phyloP scores from a whole-genome alignment of 371 early-diverging fungal genomes.

The Mortierella sp. region DNA sequence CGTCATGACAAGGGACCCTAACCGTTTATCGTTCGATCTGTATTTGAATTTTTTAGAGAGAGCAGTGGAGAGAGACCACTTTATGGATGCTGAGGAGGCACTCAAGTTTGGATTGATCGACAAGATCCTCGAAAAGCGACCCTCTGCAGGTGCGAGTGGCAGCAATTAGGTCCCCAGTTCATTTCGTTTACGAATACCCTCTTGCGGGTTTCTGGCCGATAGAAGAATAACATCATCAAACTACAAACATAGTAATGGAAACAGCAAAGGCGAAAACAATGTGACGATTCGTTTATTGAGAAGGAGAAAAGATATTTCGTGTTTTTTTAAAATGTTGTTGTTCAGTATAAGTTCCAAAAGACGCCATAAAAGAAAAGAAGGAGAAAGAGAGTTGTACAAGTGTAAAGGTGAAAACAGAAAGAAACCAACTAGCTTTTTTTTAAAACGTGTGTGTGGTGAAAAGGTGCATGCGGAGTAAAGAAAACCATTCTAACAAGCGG shows the following conservation, averaged over 20 bases:
- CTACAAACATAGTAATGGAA: background rate
- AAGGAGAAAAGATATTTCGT: background rate
- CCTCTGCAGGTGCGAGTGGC: constrained; percentile 16
- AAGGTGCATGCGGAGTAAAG: background rate
- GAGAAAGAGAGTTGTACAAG: background rate
- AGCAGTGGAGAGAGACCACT: constrained; percentile 95
- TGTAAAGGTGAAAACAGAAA: background rate
- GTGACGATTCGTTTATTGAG: background rate
- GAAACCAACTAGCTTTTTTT: background rate
- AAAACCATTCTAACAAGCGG: background rate
- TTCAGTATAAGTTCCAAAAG: background rate
- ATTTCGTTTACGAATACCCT: background rate
- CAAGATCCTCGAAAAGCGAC: constrained; percentile 79
- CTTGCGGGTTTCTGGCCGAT: too few relatives aligned
- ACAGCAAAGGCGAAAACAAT: background rate
- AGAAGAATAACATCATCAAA: background rate
- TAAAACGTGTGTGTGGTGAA: background rate
- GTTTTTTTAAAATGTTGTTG: background rate
- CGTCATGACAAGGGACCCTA: too few relatives aligned
- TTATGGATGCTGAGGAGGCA: constrained; percentile 95
- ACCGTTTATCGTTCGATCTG: constrained; percentile 6
- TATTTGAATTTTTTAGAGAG: constrained; percentile 66
- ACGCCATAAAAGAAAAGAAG: background rate
- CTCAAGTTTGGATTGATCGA: constrained; percentile 95
- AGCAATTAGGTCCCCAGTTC: background rate